A percentile compares a stretch with the other conserved stretches of the same genome.
phyloP scores from a whole-genome alignment of 1,284 basidiomycete species.

The Tilletia horrida region DNA sequence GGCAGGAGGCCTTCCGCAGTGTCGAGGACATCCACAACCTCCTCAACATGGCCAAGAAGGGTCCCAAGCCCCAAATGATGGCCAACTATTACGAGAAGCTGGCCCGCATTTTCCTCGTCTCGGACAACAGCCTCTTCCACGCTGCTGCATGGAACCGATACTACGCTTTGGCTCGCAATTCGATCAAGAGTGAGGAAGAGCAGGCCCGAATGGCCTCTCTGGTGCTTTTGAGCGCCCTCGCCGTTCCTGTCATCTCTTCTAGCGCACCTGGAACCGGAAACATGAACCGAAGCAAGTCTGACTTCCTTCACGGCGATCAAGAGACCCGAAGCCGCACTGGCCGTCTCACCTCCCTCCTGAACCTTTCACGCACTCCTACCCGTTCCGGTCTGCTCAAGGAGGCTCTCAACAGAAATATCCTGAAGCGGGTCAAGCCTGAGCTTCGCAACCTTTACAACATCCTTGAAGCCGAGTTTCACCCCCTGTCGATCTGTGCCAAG shows the following conservation, averaged over 20 bases:
- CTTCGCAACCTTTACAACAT: constrained; percentile 83
- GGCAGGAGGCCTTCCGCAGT: constrained; percentile 98
- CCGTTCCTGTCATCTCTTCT: constrained; percentile 79
- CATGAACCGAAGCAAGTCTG: constrained; percentile 58
- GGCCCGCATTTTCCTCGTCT: constrained; percentile 86
- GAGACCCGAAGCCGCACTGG: constrained; percentile 63
- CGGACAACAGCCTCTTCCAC: constrained; percentile 84
- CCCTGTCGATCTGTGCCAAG: constrained; percentile 77
- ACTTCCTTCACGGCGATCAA: constrained; percentile 63
- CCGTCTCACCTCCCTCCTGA: constrained; percentile 79
- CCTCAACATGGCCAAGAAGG: constrained; percentile 82
- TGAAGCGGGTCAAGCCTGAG: constrained; percentile 73
- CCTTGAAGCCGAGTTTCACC: constrained; percentile 92
- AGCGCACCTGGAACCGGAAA: constrained; percentile 60
- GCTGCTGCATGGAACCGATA: constrained; percentile 94
- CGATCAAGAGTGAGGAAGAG: constrained; percentile 65
- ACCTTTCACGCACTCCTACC: constrained; percentile 79
- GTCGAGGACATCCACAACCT: constrained; percentile 98
- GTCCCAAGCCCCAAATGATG: constrained; percentile 91
- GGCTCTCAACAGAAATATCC: constrained; percentile 67
- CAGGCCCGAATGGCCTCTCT: constrained; percentile 79
- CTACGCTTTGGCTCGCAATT: constrained; percentile 53
- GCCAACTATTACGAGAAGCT: constrained; percentile 99
- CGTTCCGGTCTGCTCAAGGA: constrained; percentile 70
- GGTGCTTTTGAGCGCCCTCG: constrained; percentile 86